These are phyloP conservation scores for Candida coquimbonensis DNA, from an alignment of 805 yeast genomes.

Conservation along the genomic window DNA sequence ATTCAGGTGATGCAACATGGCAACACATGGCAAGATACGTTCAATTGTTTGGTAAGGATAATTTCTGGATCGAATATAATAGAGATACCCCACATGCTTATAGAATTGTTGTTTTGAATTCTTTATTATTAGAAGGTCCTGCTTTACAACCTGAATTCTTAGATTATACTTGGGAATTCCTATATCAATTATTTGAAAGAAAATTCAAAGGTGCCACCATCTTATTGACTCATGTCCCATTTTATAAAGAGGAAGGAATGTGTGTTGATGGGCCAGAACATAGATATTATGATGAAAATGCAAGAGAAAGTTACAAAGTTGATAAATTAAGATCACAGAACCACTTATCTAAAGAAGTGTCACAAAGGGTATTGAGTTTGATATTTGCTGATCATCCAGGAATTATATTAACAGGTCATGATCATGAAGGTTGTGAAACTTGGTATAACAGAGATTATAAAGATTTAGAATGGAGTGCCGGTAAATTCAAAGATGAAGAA, in stretches of 20 bases:
- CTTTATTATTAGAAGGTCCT: slow-evolving; percentile 85
- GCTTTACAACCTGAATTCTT: slow-evolving; percentile 68
- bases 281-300: slow-evolving; percentile 48
- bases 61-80: slow-evolving; percentile 70
- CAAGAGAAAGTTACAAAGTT: slow-evolving; percentile 57
- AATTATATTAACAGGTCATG: slow-evolving; percentile 87
- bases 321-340: slow-evolving; percentile 78
- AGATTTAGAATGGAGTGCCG: slow-evolving; percentile 52
- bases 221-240: slow-evolving; percentile 82
- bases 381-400: slow-evolving; percentile 71
- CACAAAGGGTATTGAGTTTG: slow-evolving; percentile 63
- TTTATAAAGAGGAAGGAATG: slow-evolving; percentile 72
- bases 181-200: slow-evolving; percentile 48
- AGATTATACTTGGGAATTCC: slow-evolving; percentile 64
- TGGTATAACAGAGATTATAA: slow-evolving; percentile 43
- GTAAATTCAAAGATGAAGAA: slow-evolving; percentile 30
- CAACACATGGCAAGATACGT: slow-evolving; percentile 82
- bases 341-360: slow-evolving; percentile 61
- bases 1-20: slow-evolving; percentile 88
- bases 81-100: slow-evolving; percentile 61
- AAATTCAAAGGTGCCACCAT: slow-evolving; percentile 74
- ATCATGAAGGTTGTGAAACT: slow-evolving; percentile 87
- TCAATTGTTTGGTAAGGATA: slow-evolving; percentile 73
- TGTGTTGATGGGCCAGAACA: slow-evolving; percentile 84
- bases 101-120: slow-evolving; percentile 83